Percentiles rank a stretch among this genome's conserved stretches.
These are phyloP conservation scores for Kwoniella botswanensis DNA, from an alignment of 768 basidiomycete species.

Conservation along the genomic window DNA sequence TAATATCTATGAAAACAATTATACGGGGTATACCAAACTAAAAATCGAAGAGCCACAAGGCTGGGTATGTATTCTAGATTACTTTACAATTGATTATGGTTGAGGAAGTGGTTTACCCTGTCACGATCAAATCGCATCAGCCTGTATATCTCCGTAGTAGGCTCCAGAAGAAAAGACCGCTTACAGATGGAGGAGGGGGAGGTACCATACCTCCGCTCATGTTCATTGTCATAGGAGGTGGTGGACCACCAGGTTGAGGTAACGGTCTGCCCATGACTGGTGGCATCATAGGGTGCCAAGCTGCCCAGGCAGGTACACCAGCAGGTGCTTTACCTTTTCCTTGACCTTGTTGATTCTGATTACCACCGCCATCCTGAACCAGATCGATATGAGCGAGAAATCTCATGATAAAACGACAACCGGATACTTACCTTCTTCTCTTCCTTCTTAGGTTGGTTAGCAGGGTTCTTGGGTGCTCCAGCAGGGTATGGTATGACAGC, in stretches of 20 bases:
- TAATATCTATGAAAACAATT: not conserved
- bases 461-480: slow-evolving; percentile 36
- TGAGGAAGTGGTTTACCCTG: slow-evolving; percentile 40
- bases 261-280: slow-evolving; percentile 34
- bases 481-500: slow-evolving; percentile 52
- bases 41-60: not conserved
- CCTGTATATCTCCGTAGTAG: not conserved
- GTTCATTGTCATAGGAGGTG: slow-evolving; percentile 34
- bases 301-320: slow-evolving; percentile 45
- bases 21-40: not conserved
- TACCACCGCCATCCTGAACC: slow-evolving; percentile 6
- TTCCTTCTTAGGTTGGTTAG: slow-evolving; percentile 32
- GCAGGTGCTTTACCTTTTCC: slow-evolving; percentile 31
- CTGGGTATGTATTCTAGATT: not conserved
- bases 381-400: not conserved
- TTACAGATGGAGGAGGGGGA: slow-evolving; percentile 27
- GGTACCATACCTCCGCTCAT: slow-evolving; percentile 31
- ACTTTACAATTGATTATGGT: not conserved
- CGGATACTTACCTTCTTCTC: slow-evolving; percentile 32
- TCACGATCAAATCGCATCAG: not conserved
- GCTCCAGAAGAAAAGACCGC: not conserved
- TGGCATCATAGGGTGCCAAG: slow-evolving; percentile 39
- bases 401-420: not conserved
- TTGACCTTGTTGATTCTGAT: slow-evolving; percentile 14
- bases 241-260: slow-evolving; percentile 38